phyloP scores from a whole-genome alignment of 176 grass and related monocot species.

The Ampelocalamus luodianensis region DNA sequence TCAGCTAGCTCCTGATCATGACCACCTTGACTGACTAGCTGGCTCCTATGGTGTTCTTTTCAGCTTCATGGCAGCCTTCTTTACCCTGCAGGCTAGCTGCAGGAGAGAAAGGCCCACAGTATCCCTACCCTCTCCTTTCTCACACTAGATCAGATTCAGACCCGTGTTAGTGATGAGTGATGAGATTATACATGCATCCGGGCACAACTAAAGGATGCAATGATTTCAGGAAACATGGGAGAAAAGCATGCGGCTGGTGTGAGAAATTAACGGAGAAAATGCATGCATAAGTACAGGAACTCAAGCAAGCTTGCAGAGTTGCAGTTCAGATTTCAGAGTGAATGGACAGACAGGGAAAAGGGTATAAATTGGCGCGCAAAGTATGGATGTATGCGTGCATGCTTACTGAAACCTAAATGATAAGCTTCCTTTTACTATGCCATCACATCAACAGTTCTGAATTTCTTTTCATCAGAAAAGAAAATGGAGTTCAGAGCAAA shows the following conservation, averaged over 20 bases:
- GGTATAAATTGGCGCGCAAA: not conserved
- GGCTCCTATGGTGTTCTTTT: slow-evolving; percentile 9
- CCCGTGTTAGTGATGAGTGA: not conserved
- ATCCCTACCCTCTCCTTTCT: not conserved
- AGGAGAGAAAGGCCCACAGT: slow-evolving; percentile 32
- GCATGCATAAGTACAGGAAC: not conserved
- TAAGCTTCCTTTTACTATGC: not conserved
- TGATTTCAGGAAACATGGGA: slow-evolving; percentile 34
- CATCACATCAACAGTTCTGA: not conserved
- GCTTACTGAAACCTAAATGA: slow-evolving; percentile 24
- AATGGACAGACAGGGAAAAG: not conserved
- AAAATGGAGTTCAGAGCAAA: not conserved
- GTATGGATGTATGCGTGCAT: not conserved
- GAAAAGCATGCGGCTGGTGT: not conserved
- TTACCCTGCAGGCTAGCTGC: not conserved
- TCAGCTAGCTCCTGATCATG: slow-evolving; percentile 23
- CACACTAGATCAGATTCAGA: slow-evolving; percentile 13
- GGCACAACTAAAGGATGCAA: slow-evolving; percentile 26
- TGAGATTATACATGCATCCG: not conserved
- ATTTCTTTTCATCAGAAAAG: not conserved
- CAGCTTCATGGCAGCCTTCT: slow-evolving; percentile 35
- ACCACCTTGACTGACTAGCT: slow-evolving; percentile 34
- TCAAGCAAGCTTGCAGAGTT: not conserved
- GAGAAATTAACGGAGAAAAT: not conserved
- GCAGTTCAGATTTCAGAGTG: not conserved